These are phyloP conservation scores for Capsella rubella DNA, from an alignment of 441 rosid species.

Conservation along the genomic window DNA sequence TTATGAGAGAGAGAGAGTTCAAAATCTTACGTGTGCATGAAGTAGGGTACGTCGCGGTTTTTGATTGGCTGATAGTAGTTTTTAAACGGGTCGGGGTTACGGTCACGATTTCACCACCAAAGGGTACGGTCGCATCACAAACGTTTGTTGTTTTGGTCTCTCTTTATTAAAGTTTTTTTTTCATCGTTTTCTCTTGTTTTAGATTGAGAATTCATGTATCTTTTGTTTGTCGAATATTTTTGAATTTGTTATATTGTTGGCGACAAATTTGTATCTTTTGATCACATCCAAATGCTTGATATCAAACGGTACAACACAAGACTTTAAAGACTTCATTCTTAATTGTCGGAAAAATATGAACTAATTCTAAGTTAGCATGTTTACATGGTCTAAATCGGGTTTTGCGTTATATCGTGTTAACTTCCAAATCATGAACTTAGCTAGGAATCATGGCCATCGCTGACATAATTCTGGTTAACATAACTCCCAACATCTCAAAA, in stretches of 20 bases:
- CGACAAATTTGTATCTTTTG: neutral
- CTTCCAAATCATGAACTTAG: too few species aligned
- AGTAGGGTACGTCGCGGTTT: slow-evolving; percentile 45
- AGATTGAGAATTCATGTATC: neutral
- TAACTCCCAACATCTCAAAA: too few species aligned
- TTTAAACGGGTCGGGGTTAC: slow-evolving; percentile 32
- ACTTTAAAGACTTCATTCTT: too few species aligned
- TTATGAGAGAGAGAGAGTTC: slow-evolving; percentile 25
- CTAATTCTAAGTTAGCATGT: too few species aligned
- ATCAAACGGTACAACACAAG: too few species aligned
- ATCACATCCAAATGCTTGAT: neutral
- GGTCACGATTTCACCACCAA: slow-evolving; percentile 24
- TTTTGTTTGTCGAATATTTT: neutral
- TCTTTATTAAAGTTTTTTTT: too few species aligned
- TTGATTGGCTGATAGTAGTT: slow-evolving; percentile 7
- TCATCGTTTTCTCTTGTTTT: too few species aligned
- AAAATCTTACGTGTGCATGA: slow-evolving; percentile 49
- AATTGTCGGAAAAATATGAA: too few species aligned
- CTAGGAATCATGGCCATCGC: too few species aligned
- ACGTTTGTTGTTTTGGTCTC: neutral
- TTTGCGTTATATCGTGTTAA: too few species aligned
- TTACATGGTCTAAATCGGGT: too few species aligned
- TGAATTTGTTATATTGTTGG: neutral
- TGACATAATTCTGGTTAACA: too few species aligned
- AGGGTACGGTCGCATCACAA: slow-evolving; percentile 40